A percentile compares a stretch with the other conserved stretches of the same genome.
phyloP scores from a whole-genome alignment of 345 rosid genomes.

The Corymbia maculata region DNA sequence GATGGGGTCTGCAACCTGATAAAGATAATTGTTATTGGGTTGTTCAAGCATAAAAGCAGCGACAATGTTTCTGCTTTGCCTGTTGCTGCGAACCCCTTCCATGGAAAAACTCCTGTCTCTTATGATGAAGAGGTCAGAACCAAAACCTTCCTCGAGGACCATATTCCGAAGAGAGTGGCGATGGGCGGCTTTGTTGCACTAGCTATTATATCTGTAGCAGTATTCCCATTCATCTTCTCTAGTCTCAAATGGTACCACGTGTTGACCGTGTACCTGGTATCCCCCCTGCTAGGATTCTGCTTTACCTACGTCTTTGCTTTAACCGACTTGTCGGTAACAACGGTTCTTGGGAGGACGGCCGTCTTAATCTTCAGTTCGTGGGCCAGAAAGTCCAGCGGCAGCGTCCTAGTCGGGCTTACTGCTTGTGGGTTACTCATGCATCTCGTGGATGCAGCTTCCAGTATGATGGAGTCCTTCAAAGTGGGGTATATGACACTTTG shows the following conservation, averaged over 20 bases:
- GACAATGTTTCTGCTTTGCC: background rate
- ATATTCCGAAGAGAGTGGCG: background rate
- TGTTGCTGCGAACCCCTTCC: background rate
- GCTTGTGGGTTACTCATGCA: background rate
- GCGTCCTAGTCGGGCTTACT: background rate
- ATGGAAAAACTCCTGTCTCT: background rate
- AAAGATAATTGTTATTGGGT: background rate
- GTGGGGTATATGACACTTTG: background rate
- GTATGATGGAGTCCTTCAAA: background rate
- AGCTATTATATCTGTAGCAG: background rate
- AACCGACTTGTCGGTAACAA: background rate
- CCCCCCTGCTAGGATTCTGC: background rate
- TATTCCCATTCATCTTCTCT: background rate
- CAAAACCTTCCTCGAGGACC: background rate
- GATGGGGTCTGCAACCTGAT: background rate
- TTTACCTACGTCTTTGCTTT: background rate
- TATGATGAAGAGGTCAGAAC: background rate
- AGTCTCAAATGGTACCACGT: background rate
- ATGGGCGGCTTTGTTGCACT: background rate
- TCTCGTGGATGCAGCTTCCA: background rate
- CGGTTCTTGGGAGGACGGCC: background rate
- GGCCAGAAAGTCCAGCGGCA: background rate
- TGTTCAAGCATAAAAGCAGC: background rate
- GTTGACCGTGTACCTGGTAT: background rate
- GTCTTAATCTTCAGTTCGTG: background rate